A percentile compares a stretch with the other conserved stretches of the same genome.
phyloP scores from a whole-genome alignment of 1,139 yeast genomes.

The Saccharomycopsis crataegensis region DNA sequence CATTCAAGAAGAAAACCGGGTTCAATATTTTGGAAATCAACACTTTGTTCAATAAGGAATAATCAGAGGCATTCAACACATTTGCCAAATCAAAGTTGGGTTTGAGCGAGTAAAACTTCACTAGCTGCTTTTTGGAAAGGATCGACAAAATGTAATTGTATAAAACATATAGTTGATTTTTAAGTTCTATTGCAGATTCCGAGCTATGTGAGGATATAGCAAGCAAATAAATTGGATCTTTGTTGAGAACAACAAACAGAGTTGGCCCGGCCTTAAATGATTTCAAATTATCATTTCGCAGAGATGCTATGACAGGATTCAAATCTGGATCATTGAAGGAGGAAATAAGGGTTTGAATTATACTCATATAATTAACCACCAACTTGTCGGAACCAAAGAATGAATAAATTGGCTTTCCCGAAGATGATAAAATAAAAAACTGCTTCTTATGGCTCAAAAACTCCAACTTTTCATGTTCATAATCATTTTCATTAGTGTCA shows the following conservation, averaged over 20 bases:
- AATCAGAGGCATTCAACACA: conserved; percentile 61
- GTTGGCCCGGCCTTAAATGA: conserved; percentile 36
- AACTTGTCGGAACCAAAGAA: conserved; percentile 69
- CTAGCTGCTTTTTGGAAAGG: conserved; percentile 66
- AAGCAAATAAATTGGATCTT: conserved; percentile 65
- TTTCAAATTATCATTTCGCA: conserved; percentile 28
- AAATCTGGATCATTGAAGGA: conserved; percentile 29
- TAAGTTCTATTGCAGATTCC: conserved; percentile 40
- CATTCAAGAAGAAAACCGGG: conserved; percentile 52
- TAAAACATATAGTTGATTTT: conserved; percentile 63
- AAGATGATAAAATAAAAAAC: conserved; percentile 75
- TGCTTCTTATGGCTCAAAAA: conserved; percentile 46
- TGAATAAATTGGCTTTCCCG: conserved; percentile 90
- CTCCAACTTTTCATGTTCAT: conserved; percentile 30
- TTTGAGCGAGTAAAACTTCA: conserved; percentile 58
- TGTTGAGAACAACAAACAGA: conserved; percentile 53
- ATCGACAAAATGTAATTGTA: conserved; percentile 78
- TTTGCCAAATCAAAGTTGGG: conserved; percentile 71
- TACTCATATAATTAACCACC: conserved; percentile 67
- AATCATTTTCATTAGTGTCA: conserved; percentile 21
- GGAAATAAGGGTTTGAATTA: conserved; percentile 36
- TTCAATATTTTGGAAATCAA: conserved; percentile 36
- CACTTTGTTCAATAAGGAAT: conserved; percentile 52
- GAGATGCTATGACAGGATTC: conserved; percentile 1
- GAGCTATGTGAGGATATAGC: conserved; percentile 61